phyloP scores from a whole-genome alignment of 2,329 filamentous ascomycete genomes.

The Colletotrichum ledebouriae region DNA sequence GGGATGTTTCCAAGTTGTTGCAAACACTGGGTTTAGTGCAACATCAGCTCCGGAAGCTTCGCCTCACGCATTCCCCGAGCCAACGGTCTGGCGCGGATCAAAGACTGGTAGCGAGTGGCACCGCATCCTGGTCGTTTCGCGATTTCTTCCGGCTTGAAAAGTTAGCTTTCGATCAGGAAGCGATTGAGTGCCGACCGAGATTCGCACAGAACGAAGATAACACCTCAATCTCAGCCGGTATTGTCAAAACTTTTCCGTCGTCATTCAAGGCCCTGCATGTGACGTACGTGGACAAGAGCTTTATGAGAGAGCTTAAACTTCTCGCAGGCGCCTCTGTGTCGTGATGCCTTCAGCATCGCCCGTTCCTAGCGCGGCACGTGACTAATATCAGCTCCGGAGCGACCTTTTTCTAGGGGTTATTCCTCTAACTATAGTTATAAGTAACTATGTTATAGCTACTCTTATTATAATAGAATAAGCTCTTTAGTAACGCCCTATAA shows the following conservation, averaged over 20 bases:
- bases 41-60: constrained; percentile 19
- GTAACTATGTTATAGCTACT: too few species aligned
- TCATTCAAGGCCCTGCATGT: constrained; percentile 13
- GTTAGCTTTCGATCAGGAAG: constrained; percentile 23
- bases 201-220: neutral
- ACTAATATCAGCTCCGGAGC: too few species aligned
- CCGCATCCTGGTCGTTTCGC: constrained; percentile 15
- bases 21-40: constrained; percentile 16
- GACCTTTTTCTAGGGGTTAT: too few species aligned
- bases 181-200: neutral
- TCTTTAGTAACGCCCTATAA: too few species aligned
- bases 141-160: constrained; percentile 24
- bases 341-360: too few species aligned
- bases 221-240: neutral
- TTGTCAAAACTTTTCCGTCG: neutral
- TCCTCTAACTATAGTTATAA: too few species aligned
- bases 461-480: too few species aligned
- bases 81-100: neutral
- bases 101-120: neutral
- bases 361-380: too few species aligned
- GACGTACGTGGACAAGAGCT: neutral
- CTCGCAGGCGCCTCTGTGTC: neutral
- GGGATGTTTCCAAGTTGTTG: constrained; percentile 30
- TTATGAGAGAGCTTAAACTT: neutral
- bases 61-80: constrained; percentile 8